A percentile compares a stretch with the other conserved stretches of the same genome.
Evolutionary conservation across 2,329 filamentous ascomycete genomes (phyloP).

Genomic region (Pseudogymnoascus sp.): DNA sequence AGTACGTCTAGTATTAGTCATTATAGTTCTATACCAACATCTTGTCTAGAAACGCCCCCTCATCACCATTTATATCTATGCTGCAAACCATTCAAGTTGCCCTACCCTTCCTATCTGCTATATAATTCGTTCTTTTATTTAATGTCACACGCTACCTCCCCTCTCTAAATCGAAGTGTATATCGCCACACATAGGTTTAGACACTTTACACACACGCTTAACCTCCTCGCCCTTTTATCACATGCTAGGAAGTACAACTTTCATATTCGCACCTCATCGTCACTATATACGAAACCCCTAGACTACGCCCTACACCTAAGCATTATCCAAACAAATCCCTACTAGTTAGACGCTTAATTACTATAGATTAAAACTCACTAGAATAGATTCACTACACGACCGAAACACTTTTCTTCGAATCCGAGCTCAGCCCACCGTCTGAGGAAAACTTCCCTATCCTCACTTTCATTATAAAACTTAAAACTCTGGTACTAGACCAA

Average conservation of each 20-base stretch:
- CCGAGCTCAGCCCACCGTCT: no score
- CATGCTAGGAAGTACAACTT: conserved; percentile 15
- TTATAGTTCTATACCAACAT: neutral
- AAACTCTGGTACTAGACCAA: no score
- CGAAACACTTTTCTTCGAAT: no score
- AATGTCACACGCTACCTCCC: conserved; percentile 6
- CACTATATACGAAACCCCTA: conserved; percentile 7
- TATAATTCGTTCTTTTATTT: conserved; percentile 10
- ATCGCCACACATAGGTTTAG: conserved; percentile 12
- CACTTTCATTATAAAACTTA: no score
- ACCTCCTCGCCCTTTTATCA: conserved; percentile 28
- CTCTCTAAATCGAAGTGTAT: conserved; percentile 16
- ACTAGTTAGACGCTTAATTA: conserved; percentile 11
- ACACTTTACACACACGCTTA: conserved; percentile 32
- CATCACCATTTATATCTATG: neutral
- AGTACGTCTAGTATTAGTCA: neutral
- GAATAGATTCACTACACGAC: no score
- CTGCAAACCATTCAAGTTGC: neutral
- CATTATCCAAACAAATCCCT: conserved; percentile 14
- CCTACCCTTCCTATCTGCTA: neutral
- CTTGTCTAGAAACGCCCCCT: neutral
- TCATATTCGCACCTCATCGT: conserved; percentile 15
- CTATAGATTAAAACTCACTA: no score
- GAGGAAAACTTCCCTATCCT: no score
- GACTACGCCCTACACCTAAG: conserved; percentile 11